These are phyloP conservation scores for Talaromyces nanjingensis DNA, from an alignment of 495 filamentous ascomycete species.

Conservation along the genomic window DNA sequence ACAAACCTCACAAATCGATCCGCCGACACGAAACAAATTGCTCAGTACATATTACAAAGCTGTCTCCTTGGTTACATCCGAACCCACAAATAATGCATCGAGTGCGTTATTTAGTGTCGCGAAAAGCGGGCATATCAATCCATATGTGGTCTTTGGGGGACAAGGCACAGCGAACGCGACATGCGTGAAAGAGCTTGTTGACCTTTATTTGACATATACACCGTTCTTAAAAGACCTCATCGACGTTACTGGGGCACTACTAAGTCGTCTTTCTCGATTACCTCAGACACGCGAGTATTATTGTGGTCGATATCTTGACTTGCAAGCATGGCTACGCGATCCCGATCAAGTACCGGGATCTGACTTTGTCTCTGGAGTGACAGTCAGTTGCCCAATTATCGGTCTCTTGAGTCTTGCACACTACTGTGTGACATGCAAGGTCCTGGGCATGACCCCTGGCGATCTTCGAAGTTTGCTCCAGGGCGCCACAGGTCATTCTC, in stretches of 20 bases:
- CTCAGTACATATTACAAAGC: constrained; percentile 70
- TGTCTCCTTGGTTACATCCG: not conserved
- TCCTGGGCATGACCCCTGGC: constrained; percentile 13
- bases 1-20: constrained; percentile 75
- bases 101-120: constrained; percentile 16
- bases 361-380: constrained; percentile 15
- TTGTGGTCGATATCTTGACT: constrained; percentile 11
- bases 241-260: constrained; percentile 10
- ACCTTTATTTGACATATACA: constrained; percentile 15
- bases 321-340: constrained; percentile 19
- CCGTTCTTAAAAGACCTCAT: constrained; percentile 14
- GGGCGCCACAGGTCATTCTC: constrained; percentile 22
- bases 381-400: constrained; percentile 24
- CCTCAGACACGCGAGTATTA: constrained; percentile 8
- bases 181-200: constrained; percentile 15
- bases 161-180: constrained; percentile 19
- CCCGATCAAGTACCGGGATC: not conserved
- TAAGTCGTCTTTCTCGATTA: constrained; percentile 11
- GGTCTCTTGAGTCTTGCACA: constrained; percentile 14
- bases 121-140: constrained; percentile 10
- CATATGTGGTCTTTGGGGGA: constrained; percentile 19
- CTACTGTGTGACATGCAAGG: constrained; percentile 16
- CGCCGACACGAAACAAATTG: constrained; percentile 78
- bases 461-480: constrained; percentile 12
- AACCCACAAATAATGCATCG: not conserved